Conservation (phyloP, 2,329 filamentous ascomycete species). For the Bipolaris victoriae region DNA sequence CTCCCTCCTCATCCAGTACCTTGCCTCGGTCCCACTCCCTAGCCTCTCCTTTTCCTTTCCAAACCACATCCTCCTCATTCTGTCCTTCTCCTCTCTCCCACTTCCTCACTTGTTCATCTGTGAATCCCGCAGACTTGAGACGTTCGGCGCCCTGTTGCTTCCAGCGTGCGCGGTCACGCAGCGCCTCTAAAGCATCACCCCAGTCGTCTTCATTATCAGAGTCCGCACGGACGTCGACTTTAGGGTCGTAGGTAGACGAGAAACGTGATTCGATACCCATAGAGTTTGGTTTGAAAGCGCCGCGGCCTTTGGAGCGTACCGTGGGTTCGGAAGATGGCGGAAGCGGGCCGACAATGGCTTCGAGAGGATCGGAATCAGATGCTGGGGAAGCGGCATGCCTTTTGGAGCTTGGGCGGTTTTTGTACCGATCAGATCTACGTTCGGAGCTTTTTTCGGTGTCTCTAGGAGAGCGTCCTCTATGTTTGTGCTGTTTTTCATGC, state of each 20-base stretch:
- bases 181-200: constrained; percentile 78
- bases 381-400: constrained; percentile 22
- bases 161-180: constrained; percentile 81
- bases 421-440: neutral
- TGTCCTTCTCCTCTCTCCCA: constrained; percentile 70
- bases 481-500: constrained; percentile 15
- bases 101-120: constrained; percentile 72
- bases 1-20: constrained; percentile 61
- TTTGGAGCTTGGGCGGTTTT: neutral
- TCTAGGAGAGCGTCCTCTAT: constrained; percentile 22
- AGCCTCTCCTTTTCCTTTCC: constrained; percentile 72
- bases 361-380: constrained; percentile 72
- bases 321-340: constrained; percentile 58
- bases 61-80: constrained; percentile 71
- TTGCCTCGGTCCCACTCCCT: constrained; percentile 73
- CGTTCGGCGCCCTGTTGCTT: constrained; percentile 76
- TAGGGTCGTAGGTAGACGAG: constrained; percentile 67
- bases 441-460: neutral
- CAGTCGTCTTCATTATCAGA: constrained; percentile 68
- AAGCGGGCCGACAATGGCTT: constrained; percentile 76
- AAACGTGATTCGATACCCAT: constrained; percentile 82
- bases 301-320: constrained; percentile 50
- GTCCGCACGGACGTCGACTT: constrained; percentile 60
- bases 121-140: constrained; percentile 78
- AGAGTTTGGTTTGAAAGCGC: constrained; percentile 35